Evolutionary conservation across 768 basidiomycete species (phyloP), one percentile per base, ranked within the genome.

Genomic region (Boletus sensibilis): DNA sequence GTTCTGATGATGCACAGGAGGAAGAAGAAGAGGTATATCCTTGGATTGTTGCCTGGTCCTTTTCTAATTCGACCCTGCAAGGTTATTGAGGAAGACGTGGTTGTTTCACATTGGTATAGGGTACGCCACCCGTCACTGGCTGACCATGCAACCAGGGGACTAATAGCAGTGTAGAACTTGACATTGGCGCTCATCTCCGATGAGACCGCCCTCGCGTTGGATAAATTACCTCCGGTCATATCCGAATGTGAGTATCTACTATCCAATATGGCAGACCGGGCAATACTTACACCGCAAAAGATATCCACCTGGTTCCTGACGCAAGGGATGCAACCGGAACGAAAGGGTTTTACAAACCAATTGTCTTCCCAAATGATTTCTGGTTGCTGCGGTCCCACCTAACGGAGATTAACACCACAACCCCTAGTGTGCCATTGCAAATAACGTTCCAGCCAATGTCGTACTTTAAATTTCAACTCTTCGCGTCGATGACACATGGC

Each of bases 341-440:
- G 3, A 80, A 79, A 57, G 89, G 84, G 4, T 83, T 79, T 59
- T 94, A 95, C 79, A 89, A 85, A 65, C 96, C 96, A 10, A 86
- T 95, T 56, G 68, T 98, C 37, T 98, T 89, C 72, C 84, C 92
- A 14, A 98, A 98, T 68, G 94, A 97, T 67, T 98, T 98, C 74
- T 98, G 96, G 94, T 83, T 89, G 59, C 80, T 93, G 31, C 84
- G 86, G 38, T 87, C 88, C 40, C 88, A 94, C 57, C 87, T 92
- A 63, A 70, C 83, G 54, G 90, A 94, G 64, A 81, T 98, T 70
- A 98, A 98, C 70, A 71, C 78, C n/a, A 92, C 92, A 1, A 92
- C 91, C 4, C 78, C 84, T 10, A 79, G 69, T 10, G 75, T 98
- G 1, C 94, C 96, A 2, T 77, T 99, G 20, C 84, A 86, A 60